phyloP scores from a whole-genome alignment of 352 stramenopile genomes.

The Phytopythium aichiense region DNA sequence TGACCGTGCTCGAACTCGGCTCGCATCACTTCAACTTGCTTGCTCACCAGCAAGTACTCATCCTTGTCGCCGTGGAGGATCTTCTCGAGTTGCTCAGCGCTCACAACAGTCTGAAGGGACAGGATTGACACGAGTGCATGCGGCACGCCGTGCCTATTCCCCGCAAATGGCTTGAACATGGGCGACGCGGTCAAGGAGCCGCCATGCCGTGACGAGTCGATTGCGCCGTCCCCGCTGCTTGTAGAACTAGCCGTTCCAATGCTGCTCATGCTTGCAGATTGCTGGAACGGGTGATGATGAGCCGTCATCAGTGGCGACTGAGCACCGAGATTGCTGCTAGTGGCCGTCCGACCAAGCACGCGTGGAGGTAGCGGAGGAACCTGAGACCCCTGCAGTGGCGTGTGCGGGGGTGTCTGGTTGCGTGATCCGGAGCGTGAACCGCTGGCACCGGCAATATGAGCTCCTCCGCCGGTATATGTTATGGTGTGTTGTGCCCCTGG shows the following conservation, averaged over 20 bases:
- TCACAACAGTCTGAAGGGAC: conserved; percentile 73
- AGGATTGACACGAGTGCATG: conserved; percentile 66
- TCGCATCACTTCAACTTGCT: conserved; percentile 55
- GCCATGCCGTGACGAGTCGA: not conserved
- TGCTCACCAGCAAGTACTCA: conserved; percentile 48
- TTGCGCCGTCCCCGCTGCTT: not conserved
- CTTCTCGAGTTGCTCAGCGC: conserved; percentile 51
- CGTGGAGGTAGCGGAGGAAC: conserved; percentile 25
- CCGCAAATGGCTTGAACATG: not conserved
- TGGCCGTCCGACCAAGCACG: conserved; percentile 15
- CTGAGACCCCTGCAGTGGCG: conserved; percentile 13
- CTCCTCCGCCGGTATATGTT: not conserved
- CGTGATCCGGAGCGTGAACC: not conserved
- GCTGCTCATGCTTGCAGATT: conserved; percentile 1
- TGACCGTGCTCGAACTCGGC: conserved; percentile 60
- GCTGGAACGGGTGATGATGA: not conserved
- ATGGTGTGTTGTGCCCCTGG: not conserved
- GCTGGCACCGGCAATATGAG: not conserved
- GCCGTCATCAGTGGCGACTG: not conserved
- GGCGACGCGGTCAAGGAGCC: not conserved
- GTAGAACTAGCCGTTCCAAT: not conserved
- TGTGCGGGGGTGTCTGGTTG: conserved; percentile 1
- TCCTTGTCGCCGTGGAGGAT: conserved; percentile 66
- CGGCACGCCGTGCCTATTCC: conserved; percentile 11
- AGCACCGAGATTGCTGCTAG: conserved; percentile 15